Percentiles rank a stretch among this genome's conserved stretches.
Conservation (phyloP, 2,329 filamentous ascomycete genomes). For the Hypomyces rosellus region DNA sequence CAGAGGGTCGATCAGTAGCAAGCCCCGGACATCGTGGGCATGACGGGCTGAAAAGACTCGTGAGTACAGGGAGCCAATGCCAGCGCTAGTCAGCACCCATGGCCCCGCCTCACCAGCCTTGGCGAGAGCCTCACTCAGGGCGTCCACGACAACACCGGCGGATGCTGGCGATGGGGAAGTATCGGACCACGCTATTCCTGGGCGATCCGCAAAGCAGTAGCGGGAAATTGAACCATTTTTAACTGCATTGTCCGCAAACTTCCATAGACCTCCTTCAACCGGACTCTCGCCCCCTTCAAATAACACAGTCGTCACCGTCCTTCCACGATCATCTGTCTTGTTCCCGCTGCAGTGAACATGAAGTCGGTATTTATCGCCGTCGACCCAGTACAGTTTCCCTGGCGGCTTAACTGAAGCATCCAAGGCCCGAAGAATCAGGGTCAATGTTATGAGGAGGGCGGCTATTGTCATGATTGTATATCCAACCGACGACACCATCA, state of each 20-base stretch:
- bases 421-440: conserved; percentile 69
- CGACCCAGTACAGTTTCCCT: conserved; percentile 73
- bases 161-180: conserved; percentile 91
- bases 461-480: conserved; percentile 63
- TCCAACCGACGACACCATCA: conserved; percentile 67
- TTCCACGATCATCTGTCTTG: conserved; percentile 46
- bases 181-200: conserved; percentile 81
- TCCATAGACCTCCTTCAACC: conserved; percentile 71
- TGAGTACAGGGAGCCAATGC: conserved; percentile 81
- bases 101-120: conserved; percentile 76
- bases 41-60: conserved; percentile 88
- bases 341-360: conserved; percentile 81
- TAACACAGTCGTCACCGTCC: conserved; percentile 67
- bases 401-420: conserved; percentile 69
- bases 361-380: conserved; percentile 76
- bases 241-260: conserved; percentile 69
- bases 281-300: conserved; percentile 78
- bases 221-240: conserved; percentile 75
- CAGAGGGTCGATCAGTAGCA: conserved; percentile 80
- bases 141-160: conserved; percentile 87
- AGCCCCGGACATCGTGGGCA: conserved; percentile 63
- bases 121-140: conserved; percentile 77
- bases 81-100: conserved; percentile 81
- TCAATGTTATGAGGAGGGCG: conserved; percentile 69
- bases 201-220: conserved; percentile 94